A percentile compares a stretch with the other conserved stretches of the same genome.
phyloP scores from a whole-genome alignment of 257 asterid species.

The Gentiana macrophylla region DNA sequence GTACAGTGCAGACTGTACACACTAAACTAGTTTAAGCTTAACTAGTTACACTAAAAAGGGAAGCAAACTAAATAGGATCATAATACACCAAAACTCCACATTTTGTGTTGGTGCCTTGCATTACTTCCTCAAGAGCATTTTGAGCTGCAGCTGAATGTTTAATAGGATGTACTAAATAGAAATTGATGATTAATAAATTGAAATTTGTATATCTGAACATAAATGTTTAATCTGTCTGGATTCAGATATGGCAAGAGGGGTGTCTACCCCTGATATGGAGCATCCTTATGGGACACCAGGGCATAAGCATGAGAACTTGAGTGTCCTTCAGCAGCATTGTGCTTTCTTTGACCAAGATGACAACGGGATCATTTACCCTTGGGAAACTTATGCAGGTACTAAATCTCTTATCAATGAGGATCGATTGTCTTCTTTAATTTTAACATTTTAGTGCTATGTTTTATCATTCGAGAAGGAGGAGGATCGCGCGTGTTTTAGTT shows the following conservation, averaged over 20 bases:
- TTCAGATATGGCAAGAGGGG: conserved; percentile 29
- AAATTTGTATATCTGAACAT: too few species aligned
- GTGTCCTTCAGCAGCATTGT: conserved; percentile 73
- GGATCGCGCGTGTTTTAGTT: neutral
- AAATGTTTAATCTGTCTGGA: neutral
- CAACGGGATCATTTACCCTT: conserved; percentile 67
- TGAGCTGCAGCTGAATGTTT: too few species aligned
- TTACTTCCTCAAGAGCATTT: too few species aligned
- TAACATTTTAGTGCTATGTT: neutral
- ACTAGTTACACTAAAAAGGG: too few species aligned
- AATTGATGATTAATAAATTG: too few species aligned
- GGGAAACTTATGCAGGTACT: conserved; percentile 47
- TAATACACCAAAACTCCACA: too few species aligned
- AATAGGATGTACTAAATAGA: too few species aligned
- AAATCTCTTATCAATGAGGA: neutral
- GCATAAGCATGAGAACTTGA: conserved; percentile 39
- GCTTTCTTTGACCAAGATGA: conserved; percentile 69
- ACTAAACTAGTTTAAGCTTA: too few species aligned
- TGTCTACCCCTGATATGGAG: conserved; percentile 56
- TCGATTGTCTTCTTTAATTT: too few species aligned
- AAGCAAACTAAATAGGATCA: too few species aligned
- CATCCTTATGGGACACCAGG: conserved; percentile 73
- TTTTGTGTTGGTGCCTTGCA: too few species aligned
- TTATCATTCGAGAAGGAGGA: neutral
- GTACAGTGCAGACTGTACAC: too few species aligned